phyloP scores from a whole-genome alignment of 257 asterid species.

The Petrea volubilis region DNA sequence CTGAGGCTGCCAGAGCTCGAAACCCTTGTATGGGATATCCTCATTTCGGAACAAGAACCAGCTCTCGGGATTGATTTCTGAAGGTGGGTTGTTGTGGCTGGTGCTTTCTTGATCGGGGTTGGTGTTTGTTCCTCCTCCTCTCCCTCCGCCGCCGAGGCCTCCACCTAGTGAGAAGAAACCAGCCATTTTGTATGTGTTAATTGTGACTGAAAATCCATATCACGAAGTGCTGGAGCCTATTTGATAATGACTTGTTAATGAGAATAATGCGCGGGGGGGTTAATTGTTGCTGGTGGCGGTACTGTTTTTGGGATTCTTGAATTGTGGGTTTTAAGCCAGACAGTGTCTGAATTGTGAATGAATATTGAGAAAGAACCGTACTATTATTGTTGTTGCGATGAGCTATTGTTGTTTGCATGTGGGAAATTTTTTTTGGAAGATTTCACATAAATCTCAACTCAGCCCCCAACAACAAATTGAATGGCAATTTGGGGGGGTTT shows the following conservation, averaged over 20 bases:
- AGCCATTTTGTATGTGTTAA: slow-evolving; percentile 55
- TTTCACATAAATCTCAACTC: background rate
- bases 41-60: slow-evolving; percentile 74
- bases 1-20: slow-evolving; percentile 74
- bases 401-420: slow-evolving; percentile 31
- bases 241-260: slow-evolving; percentile 42
- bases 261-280: slow-evolving; percentile 27
- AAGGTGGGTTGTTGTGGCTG: slow-evolving; percentile 32
- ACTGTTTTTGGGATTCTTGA: slow-evolving; percentile 31
- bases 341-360: slow-evolving; percentile 33
- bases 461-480: slow-evolving; percentile 1
- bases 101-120: slow-evolving; percentile 36
- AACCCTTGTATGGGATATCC: slow-evolving; percentile 65
- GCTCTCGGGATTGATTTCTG: slow-evolving; percentile 58
- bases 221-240: background rate
- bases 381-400: slow-evolving; percentile 9
- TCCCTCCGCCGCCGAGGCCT: slow-evolving; percentile 23
- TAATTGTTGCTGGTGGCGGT: slow-evolving; percentile 26
- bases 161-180: slow-evolving; percentile 86
- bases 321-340: slow-evolving; percentile 43
- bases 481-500: background rate
- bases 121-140: slow-evolving; percentile 12
- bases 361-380: slow-evolving; percentile 24
- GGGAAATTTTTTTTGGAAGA: too few species aligned
- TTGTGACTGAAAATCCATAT: slow-evolving; percentile 31